A percentile compares a stretch with the other conserved stretches of the same genome.
Conservation (phyloP, 768 basidiomycete species). For the Flagelloscypha sp. region DNA sequence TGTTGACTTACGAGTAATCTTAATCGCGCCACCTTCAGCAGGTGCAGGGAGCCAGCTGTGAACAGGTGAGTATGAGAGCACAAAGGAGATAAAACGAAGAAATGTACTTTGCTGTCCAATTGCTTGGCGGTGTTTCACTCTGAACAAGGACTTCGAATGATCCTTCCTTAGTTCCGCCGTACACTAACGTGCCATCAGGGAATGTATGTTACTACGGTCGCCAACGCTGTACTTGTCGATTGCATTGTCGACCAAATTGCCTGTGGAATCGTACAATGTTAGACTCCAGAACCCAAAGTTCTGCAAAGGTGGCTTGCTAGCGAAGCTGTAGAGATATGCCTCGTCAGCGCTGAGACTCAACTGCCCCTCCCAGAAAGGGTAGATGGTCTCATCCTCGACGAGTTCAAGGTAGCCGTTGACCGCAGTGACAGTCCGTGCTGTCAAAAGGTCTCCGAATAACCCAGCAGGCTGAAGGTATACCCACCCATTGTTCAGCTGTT, state of each 20-base stretch:
- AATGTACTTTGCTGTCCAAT: slow-evolving; percentile 9
- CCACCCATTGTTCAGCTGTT: no score
- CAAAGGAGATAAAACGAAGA: not conserved
- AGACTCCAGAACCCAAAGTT: slow-evolving; percentile 7
- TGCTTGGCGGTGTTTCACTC: no score
- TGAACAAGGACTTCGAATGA: not conserved
- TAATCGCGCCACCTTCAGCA: slow-evolving; percentile 3
- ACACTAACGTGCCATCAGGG: slow-evolving; percentile 3
- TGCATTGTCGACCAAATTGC: slow-evolving; percentile 3
- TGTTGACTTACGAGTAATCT: no score
- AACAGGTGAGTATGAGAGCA: not conserved
- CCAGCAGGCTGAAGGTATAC: not conserved
- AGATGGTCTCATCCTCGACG: not conserved
- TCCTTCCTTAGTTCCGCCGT: slow-evolving; percentile 1
- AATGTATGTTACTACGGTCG: slow-evolving; percentile 6
- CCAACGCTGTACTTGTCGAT: slow-evolving; percentile 2
- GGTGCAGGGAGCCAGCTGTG: slow-evolving; percentile 10
- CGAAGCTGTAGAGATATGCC: slow-evolving; percentile 4
- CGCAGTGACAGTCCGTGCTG: slow-evolving; percentile 2
- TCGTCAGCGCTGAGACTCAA: slow-evolving; percentile 1
- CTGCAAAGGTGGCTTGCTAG: slow-evolving; percentile 5
- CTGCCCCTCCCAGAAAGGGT: slow-evolving; percentile 2
- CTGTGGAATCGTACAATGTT: slow-evolving; percentile 3
- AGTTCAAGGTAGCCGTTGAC: slow-evolving; percentile 5
- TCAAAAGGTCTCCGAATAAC: slow-evolving; percentile 3